These are phyloP conservation scores for Suillus ampliporus DNA, from an alignment of 768 basidiomycete genomes.

Conservation along the genomic window DNA sequence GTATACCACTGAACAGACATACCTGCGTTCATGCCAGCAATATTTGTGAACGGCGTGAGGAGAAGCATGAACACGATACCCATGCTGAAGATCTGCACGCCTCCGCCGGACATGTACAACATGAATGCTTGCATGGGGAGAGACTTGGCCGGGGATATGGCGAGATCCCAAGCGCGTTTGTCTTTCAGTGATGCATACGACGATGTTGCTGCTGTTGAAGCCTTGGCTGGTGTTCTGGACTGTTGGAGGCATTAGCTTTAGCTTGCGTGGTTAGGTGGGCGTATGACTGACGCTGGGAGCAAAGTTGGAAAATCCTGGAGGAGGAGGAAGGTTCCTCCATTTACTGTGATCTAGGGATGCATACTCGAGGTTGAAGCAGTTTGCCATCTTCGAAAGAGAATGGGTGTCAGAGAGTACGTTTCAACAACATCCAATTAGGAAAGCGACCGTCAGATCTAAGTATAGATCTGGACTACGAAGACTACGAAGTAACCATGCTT, in stretches of 20 bases:
- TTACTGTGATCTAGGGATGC: slow-evolving; percentile 42
- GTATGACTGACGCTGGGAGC: slow-evolving; percentile 27
- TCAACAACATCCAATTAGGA: neutral
- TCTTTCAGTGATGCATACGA: slow-evolving; percentile 74
- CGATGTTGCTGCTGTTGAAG: slow-evolving; percentile 39
- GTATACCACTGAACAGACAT: slow-evolving; percentile 26
- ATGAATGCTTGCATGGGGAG: slow-evolving; percentile 98
- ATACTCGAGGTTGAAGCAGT: slow-evolving; percentile 33
- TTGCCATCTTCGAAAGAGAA: slow-evolving; percentile 5
- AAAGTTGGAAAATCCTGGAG: slow-evolving; percentile 68
- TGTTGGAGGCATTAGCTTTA: slow-evolving; percentile 29
- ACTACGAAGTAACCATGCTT: no score
- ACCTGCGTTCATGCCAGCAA: slow-evolving; percentile 82
- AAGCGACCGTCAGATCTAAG: no score
- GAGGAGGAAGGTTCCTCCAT: slow-evolving; percentile 68
- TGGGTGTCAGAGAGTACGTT: neutral
- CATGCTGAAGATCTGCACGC: slow-evolving; percentile 96
- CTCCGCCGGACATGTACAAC: slow-evolving; percentile 98
- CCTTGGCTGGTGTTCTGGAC: slow-evolving; percentile 48
- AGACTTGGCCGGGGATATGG: slow-evolving; percentile 83
- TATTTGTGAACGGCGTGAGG: slow-evolving; percentile 82
- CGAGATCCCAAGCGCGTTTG: slow-evolving; percentile 86
- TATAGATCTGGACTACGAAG: no score
- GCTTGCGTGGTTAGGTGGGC: neutral
- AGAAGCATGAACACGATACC: slow-evolving; percentile 95